These are phyloP conservation scores for Limonomyces culmigenus DNA, from an alignment of 1,284 basidiomycete species.

Conservation along the genomic window DNA sequence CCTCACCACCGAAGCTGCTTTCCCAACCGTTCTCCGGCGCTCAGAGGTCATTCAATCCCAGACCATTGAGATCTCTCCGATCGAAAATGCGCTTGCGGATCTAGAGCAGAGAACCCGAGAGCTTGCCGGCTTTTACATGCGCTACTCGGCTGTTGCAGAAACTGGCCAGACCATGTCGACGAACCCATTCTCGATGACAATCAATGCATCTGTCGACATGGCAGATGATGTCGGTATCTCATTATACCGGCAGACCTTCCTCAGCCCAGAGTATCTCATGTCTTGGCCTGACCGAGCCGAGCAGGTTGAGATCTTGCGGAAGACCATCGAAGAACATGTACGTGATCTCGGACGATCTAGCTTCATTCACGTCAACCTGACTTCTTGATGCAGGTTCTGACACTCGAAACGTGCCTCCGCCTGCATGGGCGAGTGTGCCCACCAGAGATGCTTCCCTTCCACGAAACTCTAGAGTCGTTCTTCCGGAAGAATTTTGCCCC, in stretches of 20 bases:
- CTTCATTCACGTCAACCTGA: no score
- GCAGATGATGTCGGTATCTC: constrained; percentile 66
- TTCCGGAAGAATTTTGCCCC: constrained; percentile 84
- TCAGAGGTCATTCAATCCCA: constrained; percentile 75
- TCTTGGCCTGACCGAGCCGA: constrained; percentile 58
- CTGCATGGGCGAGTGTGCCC: constrained; percentile 75
- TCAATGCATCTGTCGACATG: constrained; percentile 80
- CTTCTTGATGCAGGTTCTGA: constrained; percentile 54
- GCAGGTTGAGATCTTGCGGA: constrained; percentile 52
- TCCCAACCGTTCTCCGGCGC: constrained; percentile 83
- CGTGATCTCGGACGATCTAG: no score
- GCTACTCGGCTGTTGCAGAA: constrained; percentile 65
- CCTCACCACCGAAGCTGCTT: constrained; percentile 74
- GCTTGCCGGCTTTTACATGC: constrained; percentile 47
- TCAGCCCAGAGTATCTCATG: constrained; percentile 50
- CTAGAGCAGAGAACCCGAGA: constrained; percentile 68
- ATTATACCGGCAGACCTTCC: constrained; percentile 65
- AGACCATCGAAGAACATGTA: constrained; percentile 74
- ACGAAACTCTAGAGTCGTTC: constrained; percentile 77
- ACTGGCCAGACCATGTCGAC: constrained; percentile 59
- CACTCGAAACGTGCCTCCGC: constrained; percentile 71
- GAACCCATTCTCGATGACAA: constrained; percentile 73
- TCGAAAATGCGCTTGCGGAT: constrained; percentile 73
- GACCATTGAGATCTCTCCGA: constrained; percentile 70
- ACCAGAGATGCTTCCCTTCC: constrained; percentile 80